Evolutionary conservation across 352 stramenopile species (phyloP), one percentile per base, ranked within the genome.

Genomic region (Pythium rhizo-oryzae): DNA sequence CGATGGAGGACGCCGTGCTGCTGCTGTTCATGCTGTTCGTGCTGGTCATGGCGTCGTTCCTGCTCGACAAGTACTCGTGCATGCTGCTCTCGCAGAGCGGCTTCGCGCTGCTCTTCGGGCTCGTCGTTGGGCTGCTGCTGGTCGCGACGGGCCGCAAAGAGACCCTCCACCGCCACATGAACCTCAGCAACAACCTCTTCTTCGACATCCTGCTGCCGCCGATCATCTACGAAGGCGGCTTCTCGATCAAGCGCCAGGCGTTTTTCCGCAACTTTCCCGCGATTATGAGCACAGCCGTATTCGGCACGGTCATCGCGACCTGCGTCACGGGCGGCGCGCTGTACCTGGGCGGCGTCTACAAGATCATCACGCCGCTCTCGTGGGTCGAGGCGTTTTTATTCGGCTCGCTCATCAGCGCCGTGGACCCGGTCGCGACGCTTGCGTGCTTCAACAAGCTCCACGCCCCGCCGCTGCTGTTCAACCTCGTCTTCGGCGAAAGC

Each of bases 401-500:
- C 71, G 93, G 93, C 41, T 87, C 92, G 55, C 76, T 99, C 9
- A 97, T 98, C 65, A 97, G 87, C 69, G 90, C 94, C 0, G 97
- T 97, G 46, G 96, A 99, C 77, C 94, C 96, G 23, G 94, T 99
- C 44, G 92, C 90, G 16, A 98, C 92, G 47, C 76, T 98, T 8
- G 90, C 90, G 33, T 95, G 95, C 61, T 98, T 98, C 71, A 92
- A 97, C 75, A 96, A 94, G 58, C 81, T 96, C 39, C 82, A 94
- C 63, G 87, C 77, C 23, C 85, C 86, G 23, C 91, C 93, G 41
- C 76, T 96, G 37, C 78, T 99, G 23, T 98, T 98, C 74, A 98
- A 98, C 69, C 84, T 99, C 33, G 92, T 98, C 8, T 99, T 98
- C 72, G 96, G 96, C 59, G 96, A 99, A 71, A 97, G 85, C 47